These are phyloP conservation scores for Suillus weaverae DNA, from an alignment of 768 basidiomycete species.

Conservation along the genomic window DNA sequence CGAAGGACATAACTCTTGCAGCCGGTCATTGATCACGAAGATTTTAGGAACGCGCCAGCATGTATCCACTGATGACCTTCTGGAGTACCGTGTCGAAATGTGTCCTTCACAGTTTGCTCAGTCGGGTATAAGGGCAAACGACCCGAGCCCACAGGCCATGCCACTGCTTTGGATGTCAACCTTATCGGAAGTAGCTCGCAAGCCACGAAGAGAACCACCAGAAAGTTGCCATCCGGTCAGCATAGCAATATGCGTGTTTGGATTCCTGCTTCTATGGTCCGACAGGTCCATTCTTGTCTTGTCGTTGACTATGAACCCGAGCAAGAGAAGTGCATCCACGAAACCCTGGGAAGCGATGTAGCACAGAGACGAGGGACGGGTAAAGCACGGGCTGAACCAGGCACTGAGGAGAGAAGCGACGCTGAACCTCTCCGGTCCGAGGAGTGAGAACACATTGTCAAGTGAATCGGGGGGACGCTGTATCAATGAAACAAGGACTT, in stretches of 20 bases:
- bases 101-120: slow-evolving; percentile 33
- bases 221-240: slow-evolving; percentile 30
- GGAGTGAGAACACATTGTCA: slow-evolving; percentile 5
- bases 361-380: slow-evolving; percentile 13
- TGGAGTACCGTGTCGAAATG: slow-evolving; percentile 46
- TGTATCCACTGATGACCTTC: slow-evolving; percentile 39
- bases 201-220: slow-evolving; percentile 16
- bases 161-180: slow-evolving; percentile 14
- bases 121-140: slow-evolving; percentile 27
- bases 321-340: slow-evolving; percentile 14
- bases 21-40: slow-evolving; percentile 27
- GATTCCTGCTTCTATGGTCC: slow-evolving; percentile 44
- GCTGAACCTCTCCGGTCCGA: background rate
- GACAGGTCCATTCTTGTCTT: slow-evolving; percentile 41
- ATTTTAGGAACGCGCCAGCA: slow-evolving; percentile 39
- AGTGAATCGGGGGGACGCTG: background rate
- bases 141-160: slow-evolving; percentile 16
- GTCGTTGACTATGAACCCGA: slow-evolving; percentile 34
- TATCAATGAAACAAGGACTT: background rate
- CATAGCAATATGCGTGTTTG: slow-evolving; percentile 36
- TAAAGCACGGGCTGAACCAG: background rate
- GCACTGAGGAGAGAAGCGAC: background rate
- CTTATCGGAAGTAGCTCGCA: slow-evolving; percentile 14
- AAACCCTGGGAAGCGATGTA: slow-evolving; percentile 28
- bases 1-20: background rate